Evolutionary conservation across 1,139 yeast species (phyloP).

Genomic region (Pichia sp.): DNA sequence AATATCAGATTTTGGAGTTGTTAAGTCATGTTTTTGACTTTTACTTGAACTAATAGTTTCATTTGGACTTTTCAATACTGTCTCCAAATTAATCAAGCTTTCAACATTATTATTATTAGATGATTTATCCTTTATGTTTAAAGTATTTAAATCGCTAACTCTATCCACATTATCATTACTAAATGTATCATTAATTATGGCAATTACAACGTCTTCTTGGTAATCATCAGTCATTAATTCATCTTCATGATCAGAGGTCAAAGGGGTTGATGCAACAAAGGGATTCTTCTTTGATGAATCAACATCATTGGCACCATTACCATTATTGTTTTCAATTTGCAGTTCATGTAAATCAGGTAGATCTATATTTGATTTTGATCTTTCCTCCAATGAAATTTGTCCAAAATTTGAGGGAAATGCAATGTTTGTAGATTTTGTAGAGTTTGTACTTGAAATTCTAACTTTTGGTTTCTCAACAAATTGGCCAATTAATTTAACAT

Average conservation of each 20-base stretch:
- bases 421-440: neutral
- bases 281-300: neutral
- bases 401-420: neutral
- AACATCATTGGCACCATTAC: neutral
- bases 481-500: conserved; percentile 34
- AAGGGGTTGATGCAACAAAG: conserved; percentile 8
- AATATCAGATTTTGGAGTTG: neutral
- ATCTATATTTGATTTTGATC: conserved; percentile 13
- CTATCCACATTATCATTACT: neutral
- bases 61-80: neutral
- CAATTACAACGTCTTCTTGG: neutral
- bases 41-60: neutral
- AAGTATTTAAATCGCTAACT: neutral
- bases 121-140: neutral
- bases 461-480: conserved; percentile 20
- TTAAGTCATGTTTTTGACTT: neutral
- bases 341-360: conserved; percentile 7
- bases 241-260: conserved; percentile 1
- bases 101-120: neutral
- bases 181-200: neutral
- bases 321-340: neutral
- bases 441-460: neutral
- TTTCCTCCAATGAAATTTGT: neutral
- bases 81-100: neutral
- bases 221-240: too few relatives aligned